Evolutionary conservation across 768 basidiomycete species (phyloP).

Genomic region (Boletus subcaerulescens): DNA sequence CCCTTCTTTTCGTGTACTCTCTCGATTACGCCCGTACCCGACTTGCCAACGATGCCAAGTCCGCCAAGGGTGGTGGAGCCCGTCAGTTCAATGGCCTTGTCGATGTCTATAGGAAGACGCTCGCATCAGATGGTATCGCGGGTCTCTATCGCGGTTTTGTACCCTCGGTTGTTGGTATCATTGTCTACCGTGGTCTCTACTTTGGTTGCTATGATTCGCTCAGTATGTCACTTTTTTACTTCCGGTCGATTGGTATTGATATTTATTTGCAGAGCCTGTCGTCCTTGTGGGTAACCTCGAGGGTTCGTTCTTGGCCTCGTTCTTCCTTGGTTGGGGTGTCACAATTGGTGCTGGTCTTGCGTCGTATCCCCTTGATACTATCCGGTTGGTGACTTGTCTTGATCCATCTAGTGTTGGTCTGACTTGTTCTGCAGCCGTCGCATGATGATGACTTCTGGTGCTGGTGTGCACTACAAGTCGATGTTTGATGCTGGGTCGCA

Average conservation of each 20-base stretch:
- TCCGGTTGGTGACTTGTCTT: slow-evolving; percentile 48
- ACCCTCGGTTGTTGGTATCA: slow-evolving; percentile 98
- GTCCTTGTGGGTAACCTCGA: slow-evolving; percentile 94
- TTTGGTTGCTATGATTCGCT: slow-evolving; percentile 96
- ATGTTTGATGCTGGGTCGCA: slow-evolving; percentile 97
- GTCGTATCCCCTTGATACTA: slow-evolving; percentile 92
- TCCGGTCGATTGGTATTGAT: slow-evolving; percentile 29
- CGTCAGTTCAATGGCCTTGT: slow-evolving; percentile 99
- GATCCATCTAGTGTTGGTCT: neutral
- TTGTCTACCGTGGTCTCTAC: slow-evolving; percentile 99
- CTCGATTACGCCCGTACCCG: slow-evolving; percentile 99
- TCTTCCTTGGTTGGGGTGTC: slow-evolving; percentile 97
- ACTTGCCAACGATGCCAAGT: slow-evolving; percentile 97
- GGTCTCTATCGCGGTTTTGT: slow-evolving; percentile 99
- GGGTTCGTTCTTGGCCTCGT: slow-evolving; percentile 96
- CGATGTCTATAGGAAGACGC: slow-evolving; percentile 96
- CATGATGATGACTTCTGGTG: slow-evolving; percentile 99
- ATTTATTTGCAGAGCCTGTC: slow-evolving; percentile 70
- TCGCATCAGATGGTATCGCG: slow-evolving; percentile 94
- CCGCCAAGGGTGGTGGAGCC: slow-evolving; percentile 83
- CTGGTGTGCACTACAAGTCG: slow-evolving; percentile 94
- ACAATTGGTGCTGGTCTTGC: slow-evolving; percentile 99
- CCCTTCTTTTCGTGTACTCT: slow-evolving; percentile 98
- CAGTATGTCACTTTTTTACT: slow-evolving; percentile 52
- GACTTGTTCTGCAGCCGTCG: slow-evolving; percentile 73